phyloP scores from a whole-genome alignment of 108 stramenopile genomes.

The Stephanodiscus minutulus region DNA sequence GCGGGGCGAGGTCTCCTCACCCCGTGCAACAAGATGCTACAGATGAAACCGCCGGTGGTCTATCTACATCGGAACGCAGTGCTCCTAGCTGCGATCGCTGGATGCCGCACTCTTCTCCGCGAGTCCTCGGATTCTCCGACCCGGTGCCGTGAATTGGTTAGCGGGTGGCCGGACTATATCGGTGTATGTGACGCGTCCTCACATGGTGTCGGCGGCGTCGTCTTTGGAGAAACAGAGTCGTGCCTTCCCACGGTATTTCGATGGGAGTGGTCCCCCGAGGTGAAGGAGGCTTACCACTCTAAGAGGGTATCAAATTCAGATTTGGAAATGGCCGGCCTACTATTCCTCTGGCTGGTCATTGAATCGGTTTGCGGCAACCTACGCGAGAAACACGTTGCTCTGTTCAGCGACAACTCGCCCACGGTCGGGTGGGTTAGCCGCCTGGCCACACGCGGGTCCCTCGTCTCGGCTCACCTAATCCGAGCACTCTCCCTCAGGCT shows the following conservation, averaged over 20 bases:
- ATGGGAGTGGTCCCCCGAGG: neutral
- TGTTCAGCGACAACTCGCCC: conserved; percentile 10
- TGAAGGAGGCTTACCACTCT: neutral
- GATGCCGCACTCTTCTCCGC: neutral
- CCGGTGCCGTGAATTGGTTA: neutral
- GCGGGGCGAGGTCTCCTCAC: conserved; percentile 2
- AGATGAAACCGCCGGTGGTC: neutral
- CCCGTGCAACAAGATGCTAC: neutral
- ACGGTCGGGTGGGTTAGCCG: neutral
- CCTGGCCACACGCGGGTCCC: neutral
- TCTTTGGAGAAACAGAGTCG: neutral
- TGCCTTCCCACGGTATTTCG: conserved; percentile 4
- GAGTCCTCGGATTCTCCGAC: neutral
- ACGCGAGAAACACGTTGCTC: neutral
- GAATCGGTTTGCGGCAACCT: neutral
- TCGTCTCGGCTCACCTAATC: neutral
- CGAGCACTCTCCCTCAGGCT: neutral
- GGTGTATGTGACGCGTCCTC: neutral
- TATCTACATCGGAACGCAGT: neutral
- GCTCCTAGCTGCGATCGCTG: neutral
- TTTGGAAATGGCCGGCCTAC: conserved; percentile 8
- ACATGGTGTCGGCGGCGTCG: conserved; percentile 3
- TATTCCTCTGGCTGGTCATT: conserved; percentile 5
- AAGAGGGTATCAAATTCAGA: neutral
- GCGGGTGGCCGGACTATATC: conserved; percentile 33